Base-by-base conservation (phyloP, 257 asterid species). In the Ilex asprella region DNA sequence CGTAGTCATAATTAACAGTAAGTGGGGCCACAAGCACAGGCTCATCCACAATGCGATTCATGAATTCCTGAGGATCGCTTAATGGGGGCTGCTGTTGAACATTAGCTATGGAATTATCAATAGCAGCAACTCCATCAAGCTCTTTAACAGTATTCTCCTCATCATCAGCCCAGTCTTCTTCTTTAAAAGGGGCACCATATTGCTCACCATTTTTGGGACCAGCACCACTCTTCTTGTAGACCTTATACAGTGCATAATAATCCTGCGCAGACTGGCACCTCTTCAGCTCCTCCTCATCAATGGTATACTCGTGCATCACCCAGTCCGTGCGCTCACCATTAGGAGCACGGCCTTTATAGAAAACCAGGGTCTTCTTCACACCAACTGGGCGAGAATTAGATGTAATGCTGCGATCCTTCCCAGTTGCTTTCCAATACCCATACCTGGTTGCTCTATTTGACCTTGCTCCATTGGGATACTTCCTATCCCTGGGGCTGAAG, bases 131-230 rank as follows among this genome's bases (percentile, higher is more conserved):
- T 58, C 69, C 81, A 66, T 56, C 63, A 57, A 63, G 60, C 30
- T 51, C 62, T 56, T 68, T 67, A 15, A 56, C 60, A 13, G 60
- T 59, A 58, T 31, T 77, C 71, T 70, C 81, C 35, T 69, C 89
- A 63, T 79, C 95, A 51, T 79, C 83, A 56, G 44, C 79, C 99
- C 99, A 93, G 15, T 93, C 95, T 74, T 93, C 99, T 70, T 93
- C 99, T 72, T 74, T 81, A 64, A 93, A 93, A 1, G 78, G 82
- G 12, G 99, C 99, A 39, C 99, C 99, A 71, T 93, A 93, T 65
- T 93, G 91, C 85, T 87, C 99, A 1, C 99, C 96, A 62, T 89
- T 89, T 75, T 89, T 93, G n/a, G 99, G 99, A 52, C 99, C 99
- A 30, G 96, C 81, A 12, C 99, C 99, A 67, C 99, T 93, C 76